These are phyloP conservation scores for Cubamyces sp. DNA, from an alignment of 768 basidiomycete genomes.

Conservation along the genomic window DNA sequence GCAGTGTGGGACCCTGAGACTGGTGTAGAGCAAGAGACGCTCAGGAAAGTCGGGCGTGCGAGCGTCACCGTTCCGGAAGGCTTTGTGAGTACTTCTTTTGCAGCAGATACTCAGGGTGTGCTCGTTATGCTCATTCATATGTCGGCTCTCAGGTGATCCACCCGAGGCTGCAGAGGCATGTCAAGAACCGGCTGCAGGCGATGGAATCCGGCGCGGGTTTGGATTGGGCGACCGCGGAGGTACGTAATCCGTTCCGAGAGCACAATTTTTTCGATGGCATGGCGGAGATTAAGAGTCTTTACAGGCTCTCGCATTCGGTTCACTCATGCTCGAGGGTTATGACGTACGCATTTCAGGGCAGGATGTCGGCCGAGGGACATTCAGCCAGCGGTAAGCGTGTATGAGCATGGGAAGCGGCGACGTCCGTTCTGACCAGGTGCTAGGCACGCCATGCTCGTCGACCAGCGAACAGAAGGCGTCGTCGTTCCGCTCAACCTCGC, in stretches of 20 bases:
- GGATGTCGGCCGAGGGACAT: conserved; percentile 90
- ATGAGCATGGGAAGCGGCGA: conserved; percentile 6
- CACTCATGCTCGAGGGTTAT: conserved; percentile 78
- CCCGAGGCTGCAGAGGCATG: conserved; percentile 74
- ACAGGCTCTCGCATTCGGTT: conserved; percentile 86
- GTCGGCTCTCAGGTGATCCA: conserved; percentile 66
- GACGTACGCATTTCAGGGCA: conserved; percentile 92
- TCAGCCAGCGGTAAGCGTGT: conserved; percentile 66
- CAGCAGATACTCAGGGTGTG: not conserved
- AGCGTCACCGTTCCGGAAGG: conserved; percentile 62
- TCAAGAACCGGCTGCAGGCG: conserved; percentile 73
- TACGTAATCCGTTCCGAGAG: conserved; percentile 32
- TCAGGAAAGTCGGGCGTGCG: conserved; percentile 64
- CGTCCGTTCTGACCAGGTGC: conserved; percentile 7
- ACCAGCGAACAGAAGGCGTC: conserved; percentile 82
- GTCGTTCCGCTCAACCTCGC: conserved; percentile 81
- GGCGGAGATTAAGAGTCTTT: not conserved
- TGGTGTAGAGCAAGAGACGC: conserved; percentile 56
- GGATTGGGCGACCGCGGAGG: conserved; percentile 92
- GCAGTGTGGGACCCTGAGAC: conserved; percentile 66
- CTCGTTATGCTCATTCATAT: not conserved
- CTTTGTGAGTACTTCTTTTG: conserved; percentile 57
- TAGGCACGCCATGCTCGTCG: conserved; percentile 89
- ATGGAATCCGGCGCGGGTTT: conserved; percentile 71
- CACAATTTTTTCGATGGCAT: not conserved